A percentile compares a stretch with the other conserved stretches of the same genome.
Conservation (phyloP, 345 rosid genomes). For the Populus ilicifolia region DNA sequence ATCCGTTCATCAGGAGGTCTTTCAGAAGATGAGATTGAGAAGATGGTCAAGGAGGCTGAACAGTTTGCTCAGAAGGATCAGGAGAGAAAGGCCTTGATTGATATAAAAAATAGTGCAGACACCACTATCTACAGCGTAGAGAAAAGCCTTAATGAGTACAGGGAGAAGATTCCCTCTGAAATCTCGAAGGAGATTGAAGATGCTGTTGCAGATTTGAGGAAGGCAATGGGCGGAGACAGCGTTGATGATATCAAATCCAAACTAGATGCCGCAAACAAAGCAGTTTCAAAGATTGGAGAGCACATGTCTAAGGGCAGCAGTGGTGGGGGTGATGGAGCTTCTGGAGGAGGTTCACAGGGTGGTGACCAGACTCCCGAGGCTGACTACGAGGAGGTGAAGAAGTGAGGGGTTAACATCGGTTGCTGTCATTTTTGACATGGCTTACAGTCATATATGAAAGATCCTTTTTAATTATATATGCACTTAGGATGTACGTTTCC, state of each 20-base stretch:
- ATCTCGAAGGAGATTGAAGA: slow-evolving; percentile 29
- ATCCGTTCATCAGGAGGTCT: slow-evolving; percentile 33
- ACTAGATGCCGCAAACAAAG: slow-evolving; percentile 33
- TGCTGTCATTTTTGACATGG: neutral
- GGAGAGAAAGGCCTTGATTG: slow-evolving; percentile 31
- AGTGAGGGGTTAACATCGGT: slow-evolving; percentile 4
- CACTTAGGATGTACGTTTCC: neutral
- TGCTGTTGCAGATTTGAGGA: slow-evolving; percentile 29
- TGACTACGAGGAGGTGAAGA: slow-evolving; percentile 38
- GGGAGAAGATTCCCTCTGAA: slow-evolving; percentile 32
- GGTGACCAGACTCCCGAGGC: slow-evolving; percentile 34
- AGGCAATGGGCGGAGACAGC: slow-evolving; percentile 23
- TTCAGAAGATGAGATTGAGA: slow-evolving; percentile 33
- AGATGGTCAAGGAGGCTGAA: slow-evolving; percentile 39
- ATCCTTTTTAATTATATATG: neutral
- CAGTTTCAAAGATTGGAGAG: slow-evolving; percentile 36
- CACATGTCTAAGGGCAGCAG: slow-evolving; percentile 31
- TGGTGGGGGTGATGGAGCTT: slow-evolving; percentile 15
- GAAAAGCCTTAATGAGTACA: slow-evolving; percentile 33
- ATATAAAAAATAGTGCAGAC: slow-evolving; percentile 30
- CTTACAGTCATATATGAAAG: neutral
- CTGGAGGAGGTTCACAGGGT: slow-evolving; percentile 22
- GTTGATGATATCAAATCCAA: slow-evolving; percentile 28
- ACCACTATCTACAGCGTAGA: slow-evolving; percentile 32
- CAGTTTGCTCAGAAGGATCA: slow-evolving; percentile 33